A percentile compares a stretch with the other conserved stretches of the same genome.
phyloP scores from a whole-genome alignment of 306 rosid species.

The Glycine latifolia region DNA sequence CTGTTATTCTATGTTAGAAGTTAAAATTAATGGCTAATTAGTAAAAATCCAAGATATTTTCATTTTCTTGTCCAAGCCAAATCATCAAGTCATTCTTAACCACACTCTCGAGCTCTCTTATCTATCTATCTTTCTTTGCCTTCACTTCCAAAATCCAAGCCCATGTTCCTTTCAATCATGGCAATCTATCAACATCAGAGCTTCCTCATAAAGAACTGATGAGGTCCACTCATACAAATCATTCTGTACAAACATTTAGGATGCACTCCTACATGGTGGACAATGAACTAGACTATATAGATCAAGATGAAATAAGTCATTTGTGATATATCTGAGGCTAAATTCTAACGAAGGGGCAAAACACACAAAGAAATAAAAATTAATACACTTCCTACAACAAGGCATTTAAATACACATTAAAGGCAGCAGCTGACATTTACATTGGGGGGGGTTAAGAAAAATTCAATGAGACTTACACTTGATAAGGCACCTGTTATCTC shows the following conservation, averaged over 20 bases:
- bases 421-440: slow-evolving; percentile 46
- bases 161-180: not conserved
- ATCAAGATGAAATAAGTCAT: not conserved
- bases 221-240: slow-evolving; percentile 30
- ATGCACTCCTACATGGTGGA: slow-evolving; percentile 3
- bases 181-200: not conserved
- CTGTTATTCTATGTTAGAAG: not conserved
- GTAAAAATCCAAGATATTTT: not conserved
- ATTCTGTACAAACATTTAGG: slow-evolving; percentile 40
- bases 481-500: slow-evolving; percentile 64
- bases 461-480: slow-evolving; percentile 40
- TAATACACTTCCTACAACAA: not conserved
- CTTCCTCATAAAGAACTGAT: slow-evolving; percentile 41
- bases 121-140: not conserved
- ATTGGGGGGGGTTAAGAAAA: slow-evolving; percentile 11
- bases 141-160: slow-evolving; percentile 10
- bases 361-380: not conserved
- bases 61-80: not conserved
- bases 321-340: slow-evolving; percentile 3
- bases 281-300: not conserved
- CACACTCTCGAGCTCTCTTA: not conserved
- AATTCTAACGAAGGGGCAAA: slow-evolving; percentile 29
- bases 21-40: not conserved
- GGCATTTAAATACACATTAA: slow-evolving; percentile 27
- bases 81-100: not conserved